Evolutionary conservation across 2,329 filamentous ascomycete genomes (phyloP).

Genomic region (Alternaria gaisen): DNA sequence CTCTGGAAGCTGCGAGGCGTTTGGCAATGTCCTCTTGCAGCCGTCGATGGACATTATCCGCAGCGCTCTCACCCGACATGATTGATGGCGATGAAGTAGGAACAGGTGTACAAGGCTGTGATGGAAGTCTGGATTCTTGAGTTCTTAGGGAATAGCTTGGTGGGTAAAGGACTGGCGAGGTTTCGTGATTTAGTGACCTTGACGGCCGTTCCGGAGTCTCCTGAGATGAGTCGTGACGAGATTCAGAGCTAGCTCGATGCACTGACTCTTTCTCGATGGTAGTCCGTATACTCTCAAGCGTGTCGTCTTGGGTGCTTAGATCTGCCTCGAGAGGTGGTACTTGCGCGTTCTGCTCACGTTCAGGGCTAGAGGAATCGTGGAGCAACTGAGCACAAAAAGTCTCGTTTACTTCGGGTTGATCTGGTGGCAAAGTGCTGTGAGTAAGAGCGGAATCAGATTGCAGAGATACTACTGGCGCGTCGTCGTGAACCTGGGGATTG

Average conservation of each 20-base stretch:
- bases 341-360: slow-evolving; percentile 39
- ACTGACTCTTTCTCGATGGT: slow-evolving; percentile 25
- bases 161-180: slow-evolving; percentile 33
- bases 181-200: slow-evolving; percentile 14
- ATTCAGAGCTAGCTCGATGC: slow-evolving; percentile 19
- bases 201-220: slow-evolving; percentile 30
- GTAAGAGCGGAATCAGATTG: neutral
- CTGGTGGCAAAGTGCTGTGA: neutral
- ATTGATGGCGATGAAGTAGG: slow-evolving; percentile 19
- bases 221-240: slow-evolving; percentile 47
- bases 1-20: slow-evolving; percentile 16
- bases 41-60: slow-evolving; percentile 11
- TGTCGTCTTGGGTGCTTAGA: slow-evolving; percentile 30
- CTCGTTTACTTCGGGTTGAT: neutral
- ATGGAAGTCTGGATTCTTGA: slow-evolving; percentile 29
- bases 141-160: slow-evolving; percentile 36
- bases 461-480: neutral
- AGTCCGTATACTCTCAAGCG: slow-evolving; percentile 21
- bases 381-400: neutral
- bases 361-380: slow-evolving; percentile 4
- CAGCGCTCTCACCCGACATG: slow-evolving; percentile 27
- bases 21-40: slow-evolving; percentile 22
- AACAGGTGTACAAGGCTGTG: slow-evolving; percentile 27
- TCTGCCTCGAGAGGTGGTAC: slow-evolving; percentile 23
- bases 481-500: slow-evolving; percentile 1